A percentile compares a stretch with the other conserved stretches of the same genome.
Conservation (phyloP, 1,139 yeast species). For the Scheffersomyces cryptocercus region DNA sequence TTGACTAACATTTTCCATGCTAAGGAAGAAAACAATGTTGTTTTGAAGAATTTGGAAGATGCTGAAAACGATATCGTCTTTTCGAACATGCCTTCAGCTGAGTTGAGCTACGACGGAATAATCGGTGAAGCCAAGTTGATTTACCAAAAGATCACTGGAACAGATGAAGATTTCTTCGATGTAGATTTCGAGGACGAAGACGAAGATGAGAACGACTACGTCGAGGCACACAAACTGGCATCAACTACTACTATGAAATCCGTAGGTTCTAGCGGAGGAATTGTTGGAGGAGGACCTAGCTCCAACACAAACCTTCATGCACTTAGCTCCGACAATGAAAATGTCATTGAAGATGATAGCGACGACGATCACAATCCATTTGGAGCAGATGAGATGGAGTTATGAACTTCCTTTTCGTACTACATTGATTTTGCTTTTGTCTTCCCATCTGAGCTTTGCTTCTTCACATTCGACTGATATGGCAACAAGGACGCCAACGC, state of each 20-base stretch:
- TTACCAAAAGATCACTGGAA: conserved; percentile 79
- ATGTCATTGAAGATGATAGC: conserved; percentile 43
- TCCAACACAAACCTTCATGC: conserved; percentile 1
- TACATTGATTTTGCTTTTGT: too few relatives aligned
- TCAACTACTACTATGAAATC: conserved; percentile 8
- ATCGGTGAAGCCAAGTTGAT: conserved; percentile 77
- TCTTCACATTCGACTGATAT: too few relatives aligned
- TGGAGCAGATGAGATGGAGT: conserved; percentile 70
- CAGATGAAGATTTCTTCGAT: conserved; percentile 93
- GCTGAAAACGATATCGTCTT: conserved; percentile 52
- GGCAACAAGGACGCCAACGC: too few relatives aligned
- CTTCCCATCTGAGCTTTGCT: too few relatives aligned
- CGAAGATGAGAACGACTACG: conserved; percentile 35
- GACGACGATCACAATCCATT: conserved; percentile 56
- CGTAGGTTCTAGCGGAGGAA: conserved; percentile 6
- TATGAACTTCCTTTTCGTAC: conserved; percentile 24
- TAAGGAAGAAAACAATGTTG: conserved; percentile 30
- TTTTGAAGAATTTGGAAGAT: conserved; percentile 31
- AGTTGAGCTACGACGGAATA: conserved; percentile 87
- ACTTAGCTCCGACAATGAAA: conserved; percentile 25
- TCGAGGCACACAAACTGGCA: conserved; percentile 5
- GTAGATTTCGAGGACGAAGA: conserved; percentile 96
- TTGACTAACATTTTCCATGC: conserved; percentile 41
- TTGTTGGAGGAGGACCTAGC: conserved; percentile 2
- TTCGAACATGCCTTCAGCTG: conserved; percentile 75